phyloP scores from a whole-genome alignment of 805 yeast genomes.

The Kazachstania africana region DNA sequence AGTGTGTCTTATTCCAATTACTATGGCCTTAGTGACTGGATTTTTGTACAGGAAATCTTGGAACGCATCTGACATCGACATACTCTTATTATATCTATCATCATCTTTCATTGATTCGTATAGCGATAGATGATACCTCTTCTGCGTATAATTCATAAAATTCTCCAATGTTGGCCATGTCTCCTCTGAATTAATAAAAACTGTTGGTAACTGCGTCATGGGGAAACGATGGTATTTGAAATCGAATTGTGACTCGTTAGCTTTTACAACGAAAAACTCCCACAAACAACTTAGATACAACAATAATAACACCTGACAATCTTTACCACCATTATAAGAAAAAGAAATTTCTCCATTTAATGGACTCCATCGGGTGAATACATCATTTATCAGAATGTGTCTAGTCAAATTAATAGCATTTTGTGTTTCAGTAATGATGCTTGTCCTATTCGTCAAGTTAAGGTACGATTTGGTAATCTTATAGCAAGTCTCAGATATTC shows the following conservation, averaged over 20 bases:
- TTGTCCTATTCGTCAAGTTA: conserved; percentile 4
- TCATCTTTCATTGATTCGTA: conserved; percentile 19
- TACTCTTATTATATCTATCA: neutral
- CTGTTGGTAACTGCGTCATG: conserved; percentile 30
- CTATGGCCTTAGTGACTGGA: conserved; percentile 52
- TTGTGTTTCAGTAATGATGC: conserved; percentile 18
- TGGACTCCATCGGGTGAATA: conserved; percentile 23
- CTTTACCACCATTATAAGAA: conserved; percentile 94
- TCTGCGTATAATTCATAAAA: conserved; percentile 48
- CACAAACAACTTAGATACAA: conserved; percentile 50
- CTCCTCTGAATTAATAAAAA: conserved; percentile 63
- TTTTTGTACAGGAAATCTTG: conserved; percentile 41
- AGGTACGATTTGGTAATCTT: conserved; percentile 19
- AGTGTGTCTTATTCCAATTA: conserved; percentile 78
- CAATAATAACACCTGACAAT: conserved; percentile 80
- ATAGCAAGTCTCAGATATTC: conserved; percentile 17
- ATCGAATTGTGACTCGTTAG: conserved; percentile 16
- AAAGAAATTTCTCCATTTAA: conserved; percentile 47
- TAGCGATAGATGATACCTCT: conserved; percentile 42
- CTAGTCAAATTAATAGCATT: conserved; percentile 18
- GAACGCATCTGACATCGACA: conserved; percentile 57
- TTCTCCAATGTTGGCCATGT: conserved; percentile 60
- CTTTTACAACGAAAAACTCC: conserved; percentile 17
- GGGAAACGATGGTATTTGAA: conserved; percentile 16
- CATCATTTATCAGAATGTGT: conserved; percentile 13